These are phyloP conservation scores for Sporothrix curviconia DNA, from an alignment of 2,329 filamentous ascomycete species.

Conservation along the genomic window DNA sequence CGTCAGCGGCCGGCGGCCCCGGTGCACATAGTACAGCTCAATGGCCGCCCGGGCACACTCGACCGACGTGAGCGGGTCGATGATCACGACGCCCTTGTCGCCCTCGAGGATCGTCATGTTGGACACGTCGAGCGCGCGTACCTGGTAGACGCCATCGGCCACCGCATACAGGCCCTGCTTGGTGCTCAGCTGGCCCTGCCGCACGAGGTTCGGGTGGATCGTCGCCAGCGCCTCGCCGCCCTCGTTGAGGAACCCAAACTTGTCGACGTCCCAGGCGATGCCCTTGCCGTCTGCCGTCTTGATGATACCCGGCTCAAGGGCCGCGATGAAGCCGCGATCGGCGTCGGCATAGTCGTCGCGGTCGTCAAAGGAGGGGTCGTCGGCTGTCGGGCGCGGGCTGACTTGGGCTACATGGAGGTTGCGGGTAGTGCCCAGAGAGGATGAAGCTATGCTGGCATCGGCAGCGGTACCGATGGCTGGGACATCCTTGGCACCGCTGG, in stretches of 20 bases:
- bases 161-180: constrained; percentile 10
- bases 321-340: constrained; percentile 4
- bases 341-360: background rate
- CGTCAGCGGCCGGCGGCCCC: constrained; percentile 2
- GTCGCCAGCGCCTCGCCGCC: background rate
- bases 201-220: constrained; percentile 7
- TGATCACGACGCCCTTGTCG: background rate
- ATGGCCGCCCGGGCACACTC: constrained; percentile 2
- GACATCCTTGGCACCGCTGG: background rate
- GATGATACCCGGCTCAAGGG: background rate
- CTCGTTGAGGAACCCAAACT: background rate
- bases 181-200: constrained; percentile 6
- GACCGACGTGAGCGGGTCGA: constrained; percentile 3
- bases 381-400: background rate
- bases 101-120: constrained; percentile 12
- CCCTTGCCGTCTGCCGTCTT: constrained; percentile 4
- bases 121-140: constrained; percentile 11
- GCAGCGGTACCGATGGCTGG: background rate
- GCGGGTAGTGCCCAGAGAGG: background rate
- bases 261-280: constrained; percentile 1
- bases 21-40: constrained; percentile 6
- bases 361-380: constrained; percentile 7
- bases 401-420: background rate
- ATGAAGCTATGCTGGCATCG: background rate
- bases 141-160: constrained; percentile 4